phyloP scores from a whole-genome alignment of 163 green algal genomes.

The Scenedesmus sp. region DNA sequence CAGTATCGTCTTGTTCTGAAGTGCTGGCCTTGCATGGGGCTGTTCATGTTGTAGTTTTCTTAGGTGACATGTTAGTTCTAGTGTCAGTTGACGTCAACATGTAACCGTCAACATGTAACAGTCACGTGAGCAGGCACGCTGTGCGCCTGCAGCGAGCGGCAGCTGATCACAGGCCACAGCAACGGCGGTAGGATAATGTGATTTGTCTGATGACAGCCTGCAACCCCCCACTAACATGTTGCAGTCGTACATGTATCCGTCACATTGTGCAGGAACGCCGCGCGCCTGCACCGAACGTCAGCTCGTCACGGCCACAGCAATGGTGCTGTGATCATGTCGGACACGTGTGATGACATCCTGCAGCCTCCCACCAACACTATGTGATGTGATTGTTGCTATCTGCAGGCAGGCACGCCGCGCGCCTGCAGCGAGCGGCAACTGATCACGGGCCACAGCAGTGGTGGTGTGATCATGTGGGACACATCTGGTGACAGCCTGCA shows the following conservation, averaged over 20 bases:
- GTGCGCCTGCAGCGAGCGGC: neutral
- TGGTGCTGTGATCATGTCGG: conserved; percentile 44
- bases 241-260: no score
- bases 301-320: conserved; percentile 43
- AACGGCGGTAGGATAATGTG: conserved; percentile 41
- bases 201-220: conserved; percentile 30
- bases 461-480: conserved; percentile 48
- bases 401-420: neutral
- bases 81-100: no score
- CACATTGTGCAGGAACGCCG: no score
- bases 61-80: no score
- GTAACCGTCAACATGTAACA: no score
- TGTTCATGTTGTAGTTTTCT: no score
- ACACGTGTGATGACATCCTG: conserved; percentile 32
- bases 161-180: conserved; percentile 44
- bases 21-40: no score
- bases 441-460: conserved; percentile 43
- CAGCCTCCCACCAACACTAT: no score
- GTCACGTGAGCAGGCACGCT: neutral
- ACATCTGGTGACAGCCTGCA: conserved; percentile 20
- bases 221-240: no score
- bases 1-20: no score
- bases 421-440: conserved; percentile 18
- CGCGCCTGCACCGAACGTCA: neutral
- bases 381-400: neutral